A percentile compares a stretch with the other conserved stretches of the same genome.
These are phyloP conservation scores for Phaeotremella skinneri DNA, from an alignment of 768 basidiomycete species.

Conservation along the genomic window DNA sequence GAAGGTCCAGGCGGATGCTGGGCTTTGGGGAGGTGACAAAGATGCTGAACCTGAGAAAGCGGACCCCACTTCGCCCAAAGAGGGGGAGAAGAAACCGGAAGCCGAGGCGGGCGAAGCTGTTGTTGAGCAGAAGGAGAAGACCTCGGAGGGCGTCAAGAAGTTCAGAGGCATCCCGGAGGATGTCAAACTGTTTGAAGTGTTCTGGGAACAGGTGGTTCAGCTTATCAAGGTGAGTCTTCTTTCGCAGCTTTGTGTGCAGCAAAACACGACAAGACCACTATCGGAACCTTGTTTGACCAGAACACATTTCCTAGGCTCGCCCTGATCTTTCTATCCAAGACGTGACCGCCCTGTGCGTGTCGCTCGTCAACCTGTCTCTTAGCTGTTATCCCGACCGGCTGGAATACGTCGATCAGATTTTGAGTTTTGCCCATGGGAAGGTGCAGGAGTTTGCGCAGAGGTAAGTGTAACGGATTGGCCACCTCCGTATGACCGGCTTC, in stretches of 20 bases:
- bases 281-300: conserved; percentile 10
- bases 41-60: conserved; percentile 6
- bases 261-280: no score
- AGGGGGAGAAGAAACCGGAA: conserved; percentile 52
- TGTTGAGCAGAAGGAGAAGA: conserved; percentile 39
- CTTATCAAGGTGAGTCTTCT: conserved; percentile 76
- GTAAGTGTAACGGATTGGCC: conserved; percentile 53
- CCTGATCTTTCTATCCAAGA: conserved; percentile 97
- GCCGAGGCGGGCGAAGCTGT: conserved; percentile 48
- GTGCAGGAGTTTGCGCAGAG: conserved; percentile 78
- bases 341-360: conserved; percentile 91
- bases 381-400: conserved; percentile 96
- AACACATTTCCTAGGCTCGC: conserved; percentile 64
- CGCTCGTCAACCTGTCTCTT: conserved; percentile 87
- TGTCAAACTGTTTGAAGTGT: conserved; percentile 94
- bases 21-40: conserved; percentile 27
- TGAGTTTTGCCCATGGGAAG: conserved; percentile 83
- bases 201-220: conserved; percentile 97
- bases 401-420: conserved; percentile 94
- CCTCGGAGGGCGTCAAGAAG: conserved; percentile 58
- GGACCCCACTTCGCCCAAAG: not conserved
- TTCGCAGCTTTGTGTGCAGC: conserved; percentile 1
- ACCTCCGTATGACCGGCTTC: conserved; percentile 10
- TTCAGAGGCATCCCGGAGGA: conserved; percentile 94
- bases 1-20: conserved; percentile 32